Evolutionary conservation across 331 rosid genomes (phyloP).

Genomic region (Quercus lobata): DNA sequence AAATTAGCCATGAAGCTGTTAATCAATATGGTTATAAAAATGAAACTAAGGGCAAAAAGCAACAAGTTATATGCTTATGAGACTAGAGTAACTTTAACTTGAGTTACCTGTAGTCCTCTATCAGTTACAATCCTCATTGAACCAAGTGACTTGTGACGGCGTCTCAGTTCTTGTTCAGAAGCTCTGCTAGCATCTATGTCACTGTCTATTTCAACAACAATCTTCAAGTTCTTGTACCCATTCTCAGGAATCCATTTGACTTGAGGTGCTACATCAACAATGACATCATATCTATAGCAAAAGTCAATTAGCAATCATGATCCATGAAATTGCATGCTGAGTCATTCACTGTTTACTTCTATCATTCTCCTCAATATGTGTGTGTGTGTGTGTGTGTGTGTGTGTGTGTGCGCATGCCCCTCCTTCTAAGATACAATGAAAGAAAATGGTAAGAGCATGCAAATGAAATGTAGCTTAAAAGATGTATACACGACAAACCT

Average conservation of each 20-base stretch:
- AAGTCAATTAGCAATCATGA: conserved; percentile 27
- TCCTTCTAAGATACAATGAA: conserved; percentile 4
- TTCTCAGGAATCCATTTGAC: conserved; percentile 80
- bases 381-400: too few relatives aligned
- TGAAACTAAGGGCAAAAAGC: not conserved
- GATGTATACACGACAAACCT: conserved; percentile 41
- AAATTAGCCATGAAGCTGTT: conserved; percentile 4
- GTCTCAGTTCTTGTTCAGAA: conserved; percentile 65
- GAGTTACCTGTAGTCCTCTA: conserved; percentile 85
- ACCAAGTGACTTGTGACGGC: conserved; percentile 78
- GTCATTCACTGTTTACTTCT: conserved; percentile 5
- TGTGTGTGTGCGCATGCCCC: not conserved
- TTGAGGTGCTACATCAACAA: conserved; percentile 85
- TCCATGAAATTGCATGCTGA: conserved; percentile 16
- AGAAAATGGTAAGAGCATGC: conserved; percentile 8
- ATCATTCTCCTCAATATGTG: too few relatives aligned
- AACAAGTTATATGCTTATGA: not conserved
- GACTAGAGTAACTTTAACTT: conserved; percentile 6
- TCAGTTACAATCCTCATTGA: conserved; percentile 65
- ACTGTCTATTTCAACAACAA: conserved; percentile 75
- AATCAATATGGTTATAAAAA: not conserved
- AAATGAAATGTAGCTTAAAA: conserved; percentile 9
- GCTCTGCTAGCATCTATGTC: conserved; percentile 68
- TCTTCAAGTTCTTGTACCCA: conserved; percentile 81
- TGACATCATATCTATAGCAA: conserved; percentile 71